Conservation (phyloP, 2,329 filamentous ascomycete genomes). For the Fusarium chlamydosporum region DNA sequence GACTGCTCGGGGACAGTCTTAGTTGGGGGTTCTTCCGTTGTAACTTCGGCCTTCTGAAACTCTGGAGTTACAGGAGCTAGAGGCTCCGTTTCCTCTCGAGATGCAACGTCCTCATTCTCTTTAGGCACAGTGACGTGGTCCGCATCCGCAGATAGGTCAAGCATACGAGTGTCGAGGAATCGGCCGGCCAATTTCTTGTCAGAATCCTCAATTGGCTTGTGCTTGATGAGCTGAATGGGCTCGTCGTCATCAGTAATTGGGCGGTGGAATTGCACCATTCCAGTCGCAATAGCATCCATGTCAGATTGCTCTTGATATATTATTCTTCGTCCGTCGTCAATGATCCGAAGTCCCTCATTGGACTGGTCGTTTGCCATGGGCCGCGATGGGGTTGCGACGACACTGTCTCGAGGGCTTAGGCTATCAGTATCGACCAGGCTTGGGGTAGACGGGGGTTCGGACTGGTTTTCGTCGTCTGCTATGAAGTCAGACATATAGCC, state of each 20-base stretch:
- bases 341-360: constrained; percentile 49
- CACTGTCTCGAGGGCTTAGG: constrained; percentile 50
- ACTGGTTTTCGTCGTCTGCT: constrained; percentile 51
- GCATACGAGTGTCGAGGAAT: constrained; percentile 43
- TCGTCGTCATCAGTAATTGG: constrained; percentile 44
- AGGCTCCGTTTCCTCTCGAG: constrained; percentile 13
- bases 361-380: constrained; percentile 44
- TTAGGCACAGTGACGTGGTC: constrained; percentile 1
- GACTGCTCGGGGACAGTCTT: constrained; percentile 14
- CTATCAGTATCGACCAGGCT: constrained; percentile 53
- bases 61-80: constrained; percentile 7
- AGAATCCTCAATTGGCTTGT: constrained; percentile 23
- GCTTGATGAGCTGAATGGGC: constrained; percentile 44
- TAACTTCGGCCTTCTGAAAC: constrained; percentile 4
- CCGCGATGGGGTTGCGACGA: constrained; percentile 48
- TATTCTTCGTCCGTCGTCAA: constrained; percentile 50
- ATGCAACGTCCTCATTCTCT: background rate
- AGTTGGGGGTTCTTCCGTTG: constrained; percentile 2
- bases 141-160: constrained; percentile 37
- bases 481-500: constrained; percentile 51
- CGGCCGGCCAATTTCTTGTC: constrained; percentile 26
- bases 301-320: constrained; percentile 50
- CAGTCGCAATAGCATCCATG: constrained; percentile 44
- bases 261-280: constrained; percentile 46
- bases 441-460: constrained; percentile 51